phyloP scores from a whole-genome alignment of 257 asterid genomes.

The Salvia hispanica region DNA sequence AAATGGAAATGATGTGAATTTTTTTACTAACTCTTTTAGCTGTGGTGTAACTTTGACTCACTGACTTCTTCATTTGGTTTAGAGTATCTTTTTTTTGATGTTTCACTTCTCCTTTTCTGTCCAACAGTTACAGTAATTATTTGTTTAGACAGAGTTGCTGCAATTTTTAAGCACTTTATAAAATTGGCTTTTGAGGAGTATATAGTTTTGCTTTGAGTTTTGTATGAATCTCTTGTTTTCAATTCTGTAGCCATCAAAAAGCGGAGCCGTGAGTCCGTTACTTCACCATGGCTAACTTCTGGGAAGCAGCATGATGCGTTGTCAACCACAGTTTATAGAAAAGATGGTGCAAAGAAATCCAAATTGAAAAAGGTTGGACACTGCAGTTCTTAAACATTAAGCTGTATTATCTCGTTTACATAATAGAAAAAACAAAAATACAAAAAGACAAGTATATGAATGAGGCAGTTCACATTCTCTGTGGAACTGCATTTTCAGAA shows the following conservation, averaged over 20 bases:
- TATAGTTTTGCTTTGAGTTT: background rate
- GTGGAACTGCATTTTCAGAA: constrained; percentile 37
- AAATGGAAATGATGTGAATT: constrained; percentile 7
- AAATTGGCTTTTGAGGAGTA: background rate
- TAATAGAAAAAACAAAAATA: background rate
- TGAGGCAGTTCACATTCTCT: constrained; percentile 20
- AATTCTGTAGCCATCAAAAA: constrained; percentile 59
- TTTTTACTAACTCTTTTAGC: background rate
- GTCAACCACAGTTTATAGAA: constrained; percentile 38
- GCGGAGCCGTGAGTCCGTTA: constrained; percentile 48
- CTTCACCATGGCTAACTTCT: constrained; percentile 39
- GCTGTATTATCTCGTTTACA: background rate
- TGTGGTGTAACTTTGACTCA: constrained; percentile 24
- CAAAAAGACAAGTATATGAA: constrained; percentile 5
- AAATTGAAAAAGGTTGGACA: constrained; percentile 56
- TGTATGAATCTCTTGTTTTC: constrained; percentile 3
- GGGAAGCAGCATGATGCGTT: constrained; percentile 43
- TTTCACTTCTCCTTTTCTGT: constrained; percentile 26
- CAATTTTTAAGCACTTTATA: background rate
- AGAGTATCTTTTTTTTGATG: background rate
- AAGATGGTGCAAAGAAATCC: constrained; percentile 46
- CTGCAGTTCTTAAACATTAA: constrained; percentile 20
- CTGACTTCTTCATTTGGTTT: background rate
- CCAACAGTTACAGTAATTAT: background rate
- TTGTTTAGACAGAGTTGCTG: background rate